phyloP scores from a whole-genome alignment of 2,329 filamentous ascomycete species.

The Epichloe glyceriae region DNA sequence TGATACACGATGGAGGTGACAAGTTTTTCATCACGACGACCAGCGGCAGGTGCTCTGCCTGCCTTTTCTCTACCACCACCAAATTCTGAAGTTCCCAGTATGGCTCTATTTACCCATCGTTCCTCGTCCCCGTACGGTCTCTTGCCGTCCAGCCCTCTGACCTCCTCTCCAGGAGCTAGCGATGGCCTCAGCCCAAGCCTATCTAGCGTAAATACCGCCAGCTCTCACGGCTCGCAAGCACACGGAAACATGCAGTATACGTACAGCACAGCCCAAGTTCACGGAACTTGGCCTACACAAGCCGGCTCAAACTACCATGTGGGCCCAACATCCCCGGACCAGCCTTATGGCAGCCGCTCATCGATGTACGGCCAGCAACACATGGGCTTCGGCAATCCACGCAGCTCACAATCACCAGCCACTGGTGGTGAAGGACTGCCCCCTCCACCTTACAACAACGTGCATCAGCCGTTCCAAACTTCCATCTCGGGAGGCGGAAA shows the following conservation, averaged over 20 bases:
- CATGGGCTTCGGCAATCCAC: constrained; percentile 23
- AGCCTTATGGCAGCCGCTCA: constrained; percentile 16
- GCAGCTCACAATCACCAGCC: constrained; percentile 32
- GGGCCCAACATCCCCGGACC: constrained; percentile 27
- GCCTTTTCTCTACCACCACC: constrained; percentile 24
- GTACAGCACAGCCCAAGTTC: constrained; percentile 36
- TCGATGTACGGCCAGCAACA: constrained; percentile 36
- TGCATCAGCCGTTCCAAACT: constrained; percentile 51
- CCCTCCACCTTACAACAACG: constrained; percentile 54
- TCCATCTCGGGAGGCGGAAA: constrained; percentile 37
- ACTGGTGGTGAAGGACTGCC: constrained; percentile 49
- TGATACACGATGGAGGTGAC: constrained; percentile 15
- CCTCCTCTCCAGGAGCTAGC: constrained; percentile 33
- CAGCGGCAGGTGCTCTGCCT: constrained; percentile 21
- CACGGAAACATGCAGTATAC: constrained; percentile 32
- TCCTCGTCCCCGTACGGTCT: constrained; percentile 16
- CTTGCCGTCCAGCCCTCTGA: constrained; percentile 19
- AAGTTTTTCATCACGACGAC: constrained; percentile 22
- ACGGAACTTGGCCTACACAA: constrained; percentile 47
- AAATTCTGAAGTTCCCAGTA: constrained; percentile 24
- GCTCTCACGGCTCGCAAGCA: constrained; percentile 44
- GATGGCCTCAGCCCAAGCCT: constrained; percentile 51
- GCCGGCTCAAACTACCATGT: constrained; percentile 37
- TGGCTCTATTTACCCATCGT: constrained; percentile 12
- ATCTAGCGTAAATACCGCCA: constrained; percentile 47